These are phyloP conservation scores for Beta corolliflora DNA, from an alignment of 179 eudicot genomes.

Conservation along the genomic window DNA sequence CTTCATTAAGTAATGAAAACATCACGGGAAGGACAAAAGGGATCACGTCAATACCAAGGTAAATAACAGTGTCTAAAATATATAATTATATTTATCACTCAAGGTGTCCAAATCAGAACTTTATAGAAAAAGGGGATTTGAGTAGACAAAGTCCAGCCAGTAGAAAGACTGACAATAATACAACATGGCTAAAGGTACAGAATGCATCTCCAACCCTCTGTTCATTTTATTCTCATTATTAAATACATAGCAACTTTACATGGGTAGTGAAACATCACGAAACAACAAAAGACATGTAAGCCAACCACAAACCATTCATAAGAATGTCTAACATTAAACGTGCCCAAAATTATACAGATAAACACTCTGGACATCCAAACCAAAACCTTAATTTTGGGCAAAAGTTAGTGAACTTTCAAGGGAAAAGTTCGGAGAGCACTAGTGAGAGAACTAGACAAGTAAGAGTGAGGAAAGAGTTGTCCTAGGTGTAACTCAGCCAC, in stretches of 20 bases:
- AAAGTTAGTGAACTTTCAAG: too few species aligned
- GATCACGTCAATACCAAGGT: not conserved
- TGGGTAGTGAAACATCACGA: not conserved
- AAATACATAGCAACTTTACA: too few species aligned
- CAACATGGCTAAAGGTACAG: not conserved
- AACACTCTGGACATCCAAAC: not conserved
- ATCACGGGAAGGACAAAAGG: not conserved
- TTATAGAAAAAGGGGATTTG: not conserved
- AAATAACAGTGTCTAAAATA: not conserved
- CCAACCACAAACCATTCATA: not conserved
- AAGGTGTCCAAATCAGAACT: not conserved
- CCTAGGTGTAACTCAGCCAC: too few species aligned
- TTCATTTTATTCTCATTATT: not conserved
- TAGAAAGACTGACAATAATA: not conserved
- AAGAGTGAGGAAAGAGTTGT: too few species aligned
- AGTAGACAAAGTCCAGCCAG: not conserved
- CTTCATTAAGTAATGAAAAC: not conserved
- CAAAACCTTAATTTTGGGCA: not conserved
- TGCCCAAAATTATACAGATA: not conserved
- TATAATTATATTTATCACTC: not conserved
- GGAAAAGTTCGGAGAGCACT: too few species aligned
- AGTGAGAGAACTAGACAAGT: too few species aligned
- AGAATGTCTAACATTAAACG: not conserved
- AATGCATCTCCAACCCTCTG: not conserved
- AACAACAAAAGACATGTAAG: not conserved